Base-by-base conservation (phyloP, 805 yeast species). In the Candida oleophila region DNA sequence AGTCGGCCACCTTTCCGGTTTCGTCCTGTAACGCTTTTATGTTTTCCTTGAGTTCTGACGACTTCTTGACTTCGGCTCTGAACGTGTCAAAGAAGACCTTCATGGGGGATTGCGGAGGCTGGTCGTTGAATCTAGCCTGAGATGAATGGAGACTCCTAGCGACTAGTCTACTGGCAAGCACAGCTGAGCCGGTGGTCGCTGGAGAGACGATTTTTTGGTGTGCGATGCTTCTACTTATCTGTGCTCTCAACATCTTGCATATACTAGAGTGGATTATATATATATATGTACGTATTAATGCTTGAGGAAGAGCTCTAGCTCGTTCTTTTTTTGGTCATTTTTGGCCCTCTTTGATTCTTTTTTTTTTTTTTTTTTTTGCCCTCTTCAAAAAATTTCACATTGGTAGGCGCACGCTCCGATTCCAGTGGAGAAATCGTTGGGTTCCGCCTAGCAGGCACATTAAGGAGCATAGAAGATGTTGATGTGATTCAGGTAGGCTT, bases 11-110 rank as follows among this genome's bases (percentile, higher is more conserved):
- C 57, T 90, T 82, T 36, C 96, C 98, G 3, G 97, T 89, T 55
- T 95, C 98, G 68, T 91, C 97, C 64, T 89, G 96, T 46, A 94
- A 77, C 14, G 96, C 96, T 68, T 92, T 94, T 62, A 94, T 89
- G 58, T 90, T 89, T 46, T 89, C 90, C 61, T 91, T 95, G 49
- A 94, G 77, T 65, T 94, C 98, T 60, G 80, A 78, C 43, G 90
- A 84, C 65, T 94, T 92, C 64, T 86, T 83, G 84, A 96, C 91
- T 70, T 94, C 99, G 49, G 77, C 76, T 61, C 80, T 85, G 73
- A 94, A 94, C 0, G 98, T 92, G 52, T 94, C 95, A 54, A 89
- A 82, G 65, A 94, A 94, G 46, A 94, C 96, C 65, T 89, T 90
- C 62, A 90, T 70, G 15, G 99, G 98, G 14, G 95, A 82, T 55